These are phyloP conservation scores for Gaertneriomyces semiglobifer DNA, from an alignment of 192 early-diverging fungal genomes.

Conservation along the genomic window DNA sequence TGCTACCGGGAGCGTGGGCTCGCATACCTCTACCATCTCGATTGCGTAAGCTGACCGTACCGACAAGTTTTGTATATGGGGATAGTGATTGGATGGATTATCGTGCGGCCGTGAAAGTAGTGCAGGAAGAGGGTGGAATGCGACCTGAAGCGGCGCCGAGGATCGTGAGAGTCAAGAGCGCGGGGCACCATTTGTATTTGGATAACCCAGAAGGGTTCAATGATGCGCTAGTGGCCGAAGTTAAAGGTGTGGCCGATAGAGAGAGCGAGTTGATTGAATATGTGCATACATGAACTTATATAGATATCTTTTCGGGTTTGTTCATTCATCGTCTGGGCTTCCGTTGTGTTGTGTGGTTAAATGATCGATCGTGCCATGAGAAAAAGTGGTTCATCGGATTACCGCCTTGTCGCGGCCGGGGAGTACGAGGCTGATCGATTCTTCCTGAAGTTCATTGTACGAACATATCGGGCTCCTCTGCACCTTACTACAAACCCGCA, in stretches of 20 bases:
- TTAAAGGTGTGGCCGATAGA: constrained; percentile 23
- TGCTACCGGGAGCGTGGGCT: constrained; percentile 81
- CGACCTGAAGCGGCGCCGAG: constrained; percentile 24
- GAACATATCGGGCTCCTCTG: too few species aligned
- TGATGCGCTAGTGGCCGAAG: constrained; percentile 50
- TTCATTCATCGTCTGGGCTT: too few species aligned
- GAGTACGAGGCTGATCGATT: too few species aligned
- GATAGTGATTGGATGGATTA: constrained; percentile 89
- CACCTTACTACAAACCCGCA: too few species aligned
- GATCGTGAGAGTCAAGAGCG: constrained; percentile 49
- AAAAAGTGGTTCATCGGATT: too few species aligned
- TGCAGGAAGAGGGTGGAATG: constrained; percentile 1
- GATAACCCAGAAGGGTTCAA: constrained; percentile 80
- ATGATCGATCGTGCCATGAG: too few species aligned
- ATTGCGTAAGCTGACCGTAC: constrained; percentile 61
- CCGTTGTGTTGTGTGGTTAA: too few species aligned
- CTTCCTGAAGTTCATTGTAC: too few species aligned
- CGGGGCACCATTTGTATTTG: constrained; percentile 79
- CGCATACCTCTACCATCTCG: constrained; percentile 69
- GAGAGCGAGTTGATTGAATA: constrained; percentile 1
- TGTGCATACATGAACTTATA: neutral
- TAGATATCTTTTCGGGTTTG: too few species aligned
- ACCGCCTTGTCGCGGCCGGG: too few species aligned
- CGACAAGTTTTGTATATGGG: constrained; percentile 46
- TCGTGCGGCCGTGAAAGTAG: constrained; percentile 59